Percentiles rank a stretch among this genome's conserved stretches.
Evolutionary conservation across 352 stramenopile genomes (phyloP).

Genomic region (Peronospora tabacina): DNA sequence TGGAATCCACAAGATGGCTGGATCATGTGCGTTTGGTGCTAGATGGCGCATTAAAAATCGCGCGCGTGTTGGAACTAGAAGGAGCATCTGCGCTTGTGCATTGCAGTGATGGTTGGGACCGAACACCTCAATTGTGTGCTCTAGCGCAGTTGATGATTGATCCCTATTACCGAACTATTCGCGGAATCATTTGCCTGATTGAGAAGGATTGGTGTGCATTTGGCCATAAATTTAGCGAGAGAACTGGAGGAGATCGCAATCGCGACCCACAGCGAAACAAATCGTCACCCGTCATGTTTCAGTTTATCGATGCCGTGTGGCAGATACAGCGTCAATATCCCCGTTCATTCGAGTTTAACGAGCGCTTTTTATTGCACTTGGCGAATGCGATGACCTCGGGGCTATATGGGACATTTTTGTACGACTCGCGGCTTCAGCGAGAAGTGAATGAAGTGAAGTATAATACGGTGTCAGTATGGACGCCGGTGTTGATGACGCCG

Average conservation of each 20-base stretch:
- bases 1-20: conserved; percentile 79
- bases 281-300: conserved; percentile 78
- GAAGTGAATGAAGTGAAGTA: conserved; percentile 49
- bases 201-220: conserved; percentile 87
- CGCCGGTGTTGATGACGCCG: conserved; percentile 51
- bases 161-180: conserved; percentile 80
- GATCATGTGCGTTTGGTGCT: conserved; percentile 79
- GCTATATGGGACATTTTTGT: conserved; percentile 78
- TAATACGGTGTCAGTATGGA: conserved; percentile 72
- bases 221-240: conserved; percentile 78
- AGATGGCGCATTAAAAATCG: conserved; percentile 77
- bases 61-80: conserved; percentile 76
- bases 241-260: conserved; percentile 56
- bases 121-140: conserved; percentile 66
- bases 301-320: conserved; percentile 82
- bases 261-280: conserved; percentile 71
- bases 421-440: conserved; percentile 63
- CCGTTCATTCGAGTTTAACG: conserved; percentile 81
- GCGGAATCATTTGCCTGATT: conserved; percentile 68
- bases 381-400: conserved; percentile 74
- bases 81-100: conserved; percentile 77
- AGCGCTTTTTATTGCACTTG: conserved; percentile 72
- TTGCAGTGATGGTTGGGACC: conserved; percentile 86
- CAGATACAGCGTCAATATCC: conserved; percentile 80
- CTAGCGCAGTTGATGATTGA: conserved; percentile 86